phyloP scores from a whole-genome alignment of 805 yeast genomes.

The Saccharomycopsis schoenii region DNA sequence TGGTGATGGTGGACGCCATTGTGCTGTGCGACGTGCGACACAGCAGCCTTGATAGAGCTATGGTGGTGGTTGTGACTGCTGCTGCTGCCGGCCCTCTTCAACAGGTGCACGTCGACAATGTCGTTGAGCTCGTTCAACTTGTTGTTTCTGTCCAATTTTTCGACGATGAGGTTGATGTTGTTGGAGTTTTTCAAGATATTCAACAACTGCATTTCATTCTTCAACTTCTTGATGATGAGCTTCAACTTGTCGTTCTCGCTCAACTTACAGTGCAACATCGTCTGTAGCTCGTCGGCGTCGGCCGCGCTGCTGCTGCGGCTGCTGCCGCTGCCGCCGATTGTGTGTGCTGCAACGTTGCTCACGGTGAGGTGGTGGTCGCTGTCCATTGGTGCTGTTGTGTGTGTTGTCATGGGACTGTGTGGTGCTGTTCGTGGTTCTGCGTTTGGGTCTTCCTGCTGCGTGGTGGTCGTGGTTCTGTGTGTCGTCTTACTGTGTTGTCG shows the following conservation, averaged over 20 bases:
- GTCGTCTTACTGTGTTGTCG: background rate
- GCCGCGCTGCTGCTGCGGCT: no score
- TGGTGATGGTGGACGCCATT: background rate
- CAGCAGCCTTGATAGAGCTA: background rate
- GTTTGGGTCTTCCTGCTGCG: no score
- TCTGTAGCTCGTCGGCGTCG: constrained; percentile 7
- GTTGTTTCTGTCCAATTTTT: background rate
- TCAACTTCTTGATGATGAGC: constrained; percentile 14
- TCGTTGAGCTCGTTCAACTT: constrained; percentile 1
- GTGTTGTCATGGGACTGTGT: background rate
- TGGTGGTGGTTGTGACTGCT: no score
- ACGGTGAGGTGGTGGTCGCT: background rate
- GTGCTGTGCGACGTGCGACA: background rate
- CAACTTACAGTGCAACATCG: constrained; percentile 9
- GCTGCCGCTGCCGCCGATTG: background rate
- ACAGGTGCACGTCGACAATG: background rate
- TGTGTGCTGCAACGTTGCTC: background rate
- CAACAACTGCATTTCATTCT: constrained; percentile 13
- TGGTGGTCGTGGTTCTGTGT: background rate
- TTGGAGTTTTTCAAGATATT: constrained; percentile 4
- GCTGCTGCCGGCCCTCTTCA: background rate
- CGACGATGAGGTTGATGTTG: background rate
- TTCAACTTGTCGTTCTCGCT: constrained; percentile 17
- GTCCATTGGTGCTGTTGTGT: background rate
- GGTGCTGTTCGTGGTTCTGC: no score